Evolutionary conservation across 2,329 filamentous ascomycete species (phyloP), one percentile per base, ranked within the genome.

Genomic region (Aspergillus latus): DNA sequence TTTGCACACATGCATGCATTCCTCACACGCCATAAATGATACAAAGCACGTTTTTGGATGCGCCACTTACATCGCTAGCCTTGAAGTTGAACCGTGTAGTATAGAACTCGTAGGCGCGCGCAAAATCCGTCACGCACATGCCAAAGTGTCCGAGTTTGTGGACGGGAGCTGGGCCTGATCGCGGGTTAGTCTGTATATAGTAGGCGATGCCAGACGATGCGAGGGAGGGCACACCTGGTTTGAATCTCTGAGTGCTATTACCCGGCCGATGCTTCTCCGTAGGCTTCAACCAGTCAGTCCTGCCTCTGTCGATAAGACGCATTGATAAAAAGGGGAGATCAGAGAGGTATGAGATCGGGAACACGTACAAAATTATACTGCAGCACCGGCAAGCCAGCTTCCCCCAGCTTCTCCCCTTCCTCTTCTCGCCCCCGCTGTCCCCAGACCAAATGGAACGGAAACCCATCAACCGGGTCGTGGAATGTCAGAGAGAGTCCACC

Each of bases 381-480:
- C 16, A 37, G 1, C 15, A 5, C 57, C 4, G 26, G 26, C 26
- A 28, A 28, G 26, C 26, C 26, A 5, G 3, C 26, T 28, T 28
- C 26, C 26, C 26, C 26, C 26, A 4, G 26, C 4, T 28, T 28
- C 1, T 59, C 61, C 2, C 54, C 28, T 13, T 61, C 55, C 1
- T 66, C 62, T 4, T 66, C 4, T 26, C n/a, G 62, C 26, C 26
- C 26, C 11, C 55, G 50, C 49, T 74, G 72, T 3, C 75, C 76
- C 57, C 72, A 70, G 1, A 78, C 65, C 11, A 78, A 63, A 56
- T 76, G 74, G 11, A 78, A 53, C 1, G 68, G 68, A 49, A 76
- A 74, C 2, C 72, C 75, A 52, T 76, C 73, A 15, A 47, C n/a
- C 0, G 74, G 74, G 43, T 78, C 75, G 2, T 58, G 64, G 10